These are phyloP conservation scores for Scenedesmus sp. DNA, from an alignment of 163 green algal species.

Conservation along the genomic window DNA sequence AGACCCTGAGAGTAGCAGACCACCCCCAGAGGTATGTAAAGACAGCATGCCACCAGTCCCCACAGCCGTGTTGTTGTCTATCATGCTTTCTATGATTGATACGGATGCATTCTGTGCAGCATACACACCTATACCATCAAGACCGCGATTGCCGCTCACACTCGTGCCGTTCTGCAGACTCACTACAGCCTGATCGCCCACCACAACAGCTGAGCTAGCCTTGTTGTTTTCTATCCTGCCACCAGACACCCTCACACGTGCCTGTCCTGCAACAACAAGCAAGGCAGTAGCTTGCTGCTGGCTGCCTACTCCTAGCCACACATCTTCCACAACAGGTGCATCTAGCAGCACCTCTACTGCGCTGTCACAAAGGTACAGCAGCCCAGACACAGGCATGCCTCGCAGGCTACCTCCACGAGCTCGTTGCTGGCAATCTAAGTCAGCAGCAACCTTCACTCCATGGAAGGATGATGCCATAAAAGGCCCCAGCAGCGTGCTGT, in stretches of 20 bases:
- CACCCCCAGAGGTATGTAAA: not conserved
- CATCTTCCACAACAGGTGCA: not conserved
- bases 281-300: not conserved
- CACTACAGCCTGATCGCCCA: not conserved
- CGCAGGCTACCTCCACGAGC: not conserved
- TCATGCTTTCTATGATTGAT: not conserved
- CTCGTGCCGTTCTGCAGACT: not conserved
- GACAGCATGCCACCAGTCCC: not conserved
- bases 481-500: not conserved
- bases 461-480: not conserved
- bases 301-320: not conserved
- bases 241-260: not conserved
- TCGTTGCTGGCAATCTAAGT: not conserved
- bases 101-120: not conserved
- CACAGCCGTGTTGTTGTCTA: not conserved
- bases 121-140: not conserved
- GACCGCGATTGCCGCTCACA: not conserved
- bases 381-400: not conserved
- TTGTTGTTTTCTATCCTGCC: not conserved
- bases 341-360: not conserved
- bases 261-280: not conserved
- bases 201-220: not conserved
- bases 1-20: not conserved
- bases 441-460: not conserved
- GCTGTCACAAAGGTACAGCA: not conserved